These are phyloP conservation scores for Puccinia polysora DNA, from an alignment of 1,284 basidiomycete species.

Conservation along the genomic window DNA sequence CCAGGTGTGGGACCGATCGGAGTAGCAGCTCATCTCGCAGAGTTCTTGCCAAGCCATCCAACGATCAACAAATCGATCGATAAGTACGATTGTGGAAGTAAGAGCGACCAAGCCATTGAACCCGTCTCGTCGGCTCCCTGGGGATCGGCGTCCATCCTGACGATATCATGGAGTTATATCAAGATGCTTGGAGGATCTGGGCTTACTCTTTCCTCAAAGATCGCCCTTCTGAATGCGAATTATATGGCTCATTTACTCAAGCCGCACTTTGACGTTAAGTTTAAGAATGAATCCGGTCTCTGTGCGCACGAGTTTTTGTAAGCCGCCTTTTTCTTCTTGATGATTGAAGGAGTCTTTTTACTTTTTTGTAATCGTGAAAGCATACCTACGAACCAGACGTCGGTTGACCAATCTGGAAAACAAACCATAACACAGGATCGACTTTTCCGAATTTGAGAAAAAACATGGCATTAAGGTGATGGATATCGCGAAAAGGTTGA, in stretches of 20 bases:
- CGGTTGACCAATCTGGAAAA: background rate
- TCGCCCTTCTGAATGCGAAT: conserved; percentile 88
- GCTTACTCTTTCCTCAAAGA: conserved; percentile 59
- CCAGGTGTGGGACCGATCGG: conserved; percentile 96
- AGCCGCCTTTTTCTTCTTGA: background rate
- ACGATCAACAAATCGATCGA: conserved; percentile 66
- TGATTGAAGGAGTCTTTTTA: too few relatives aligned
- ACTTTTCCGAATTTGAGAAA: conserved; percentile 90
- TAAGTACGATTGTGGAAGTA: conserved; percentile 14
- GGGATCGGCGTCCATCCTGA: conserved; percentile 87
- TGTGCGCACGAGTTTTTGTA: conserved; percentile 87
- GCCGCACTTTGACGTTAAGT: conserved; percentile 80
- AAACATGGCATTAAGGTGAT: conserved; percentile 79
- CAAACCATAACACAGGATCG: conserved; percentile 58
- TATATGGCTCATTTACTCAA: conserved; percentile 88
- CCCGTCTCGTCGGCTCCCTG: conserved; percentile 88
- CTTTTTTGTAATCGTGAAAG: background rate
- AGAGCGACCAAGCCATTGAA: conserved; percentile 62
- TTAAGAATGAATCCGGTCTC: conserved; percentile 79
- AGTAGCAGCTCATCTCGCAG: conserved; percentile 83
- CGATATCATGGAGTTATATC: conserved; percentile 97
- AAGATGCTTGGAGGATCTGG: conserved; percentile 54
- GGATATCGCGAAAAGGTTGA: conserved; percentile 92
- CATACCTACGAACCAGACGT: too few relatives aligned
- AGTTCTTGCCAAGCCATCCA: conserved; percentile 91